Evolutionary conservation across 1,284 basidiomycete species (phyloP), one percentile per base, ranked within the genome.

Genomic region (Ceratobasidium theobromae): DNA sequence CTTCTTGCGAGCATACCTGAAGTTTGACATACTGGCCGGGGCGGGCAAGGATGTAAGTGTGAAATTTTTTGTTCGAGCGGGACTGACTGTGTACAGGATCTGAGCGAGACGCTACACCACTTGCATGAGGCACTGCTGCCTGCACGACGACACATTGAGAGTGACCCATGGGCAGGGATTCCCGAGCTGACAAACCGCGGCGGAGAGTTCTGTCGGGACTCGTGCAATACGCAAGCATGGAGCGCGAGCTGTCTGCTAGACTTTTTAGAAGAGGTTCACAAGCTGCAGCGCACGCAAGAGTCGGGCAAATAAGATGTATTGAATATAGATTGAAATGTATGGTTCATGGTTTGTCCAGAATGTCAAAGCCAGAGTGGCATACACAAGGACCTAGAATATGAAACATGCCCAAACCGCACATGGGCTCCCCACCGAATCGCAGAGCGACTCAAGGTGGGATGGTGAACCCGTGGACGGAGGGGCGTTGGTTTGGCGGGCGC

Each of bases 171-270:
- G 95, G 86, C 89, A 65, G 95, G 95, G 43, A 78, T 98, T 33
- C 95, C 95, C 0, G 95, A 98, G 77, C 78, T 98, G 71, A 94
- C 91, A 67, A 95, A 96, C 76, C 83, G 84, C 71, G 83, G 93
- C 70, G 95, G 93, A 5, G 76, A 79, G 52, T 86, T 86, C 77
- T 97, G 95, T 75, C 77, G 76, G 67, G 94, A 98, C 76, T 93
- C 92, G 62, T 97, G 95, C 75, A 81, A 83, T 62, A 94, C 94
- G 33, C 95, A 98, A 75, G 95, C 94, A 4, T 96, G 94, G 94
- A 92, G 89, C 74, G 84, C 90, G 38, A 93, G 91, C 75, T 94
- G 91, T 23, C 76, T 95, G 71, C 80, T 96, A 28, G 93, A 95
- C 77, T 90, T 94, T 75, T 77, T 95, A 57, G 85, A 93, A 71